Percentiles rank a stretch among this genome's conserved stretches.
Conservation (phyloP, 2,329 filamentous ascomycete species). For the Aureobasidium sp. region DNA sequence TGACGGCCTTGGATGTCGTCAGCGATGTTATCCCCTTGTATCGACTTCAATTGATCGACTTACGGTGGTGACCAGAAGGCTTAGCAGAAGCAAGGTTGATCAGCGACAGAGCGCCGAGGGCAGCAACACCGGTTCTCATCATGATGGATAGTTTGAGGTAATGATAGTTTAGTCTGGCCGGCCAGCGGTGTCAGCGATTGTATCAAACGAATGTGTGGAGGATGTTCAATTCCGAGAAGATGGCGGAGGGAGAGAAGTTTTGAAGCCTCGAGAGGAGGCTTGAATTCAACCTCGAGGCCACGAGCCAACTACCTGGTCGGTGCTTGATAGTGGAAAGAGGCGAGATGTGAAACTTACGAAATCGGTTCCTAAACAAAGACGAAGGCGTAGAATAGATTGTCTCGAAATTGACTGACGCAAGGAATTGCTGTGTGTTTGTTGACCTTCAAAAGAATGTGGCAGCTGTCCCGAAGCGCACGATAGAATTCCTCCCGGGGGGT, state of each 20-base stretch:
- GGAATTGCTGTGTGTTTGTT: conserved; percentile 8
- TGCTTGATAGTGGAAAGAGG: neutral
- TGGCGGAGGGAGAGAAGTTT: conserved; percentile 6
- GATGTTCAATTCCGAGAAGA: neutral
- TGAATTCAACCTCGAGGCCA: neutral
- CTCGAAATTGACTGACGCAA: conserved; percentile 8
- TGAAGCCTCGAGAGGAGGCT: conserved; percentile 1
- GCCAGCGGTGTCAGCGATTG: conserved; percentile 12
- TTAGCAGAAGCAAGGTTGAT: conserved; percentile 32
- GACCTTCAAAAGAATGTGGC: conserved; percentile 11
- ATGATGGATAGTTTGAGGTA: conserved; percentile 4
- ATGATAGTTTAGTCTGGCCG: conserved; percentile 6
- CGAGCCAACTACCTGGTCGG: neutral
- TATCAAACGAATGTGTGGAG: conserved; percentile 8
- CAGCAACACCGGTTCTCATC: conserved; percentile 12
- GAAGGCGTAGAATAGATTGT: conserved; percentile 11
- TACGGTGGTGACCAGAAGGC: conserved; percentile 25
- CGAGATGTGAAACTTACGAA: conserved; percentile 7
- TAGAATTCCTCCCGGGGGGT: conserved; percentile 3
- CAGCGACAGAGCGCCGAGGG: conserved; percentile 14
- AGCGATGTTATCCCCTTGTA: neutral
- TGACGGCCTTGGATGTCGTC: conserved; percentile 19
- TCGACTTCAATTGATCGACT: conserved; percentile 13
- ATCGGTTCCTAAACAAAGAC: conserved; percentile 8
- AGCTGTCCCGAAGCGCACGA: conserved; percentile 10